These are phyloP conservation scores for Parasitella parasitica DNA, from an alignment of 371 early-diverging fungal genomes.

Conservation along the genomic window DNA sequence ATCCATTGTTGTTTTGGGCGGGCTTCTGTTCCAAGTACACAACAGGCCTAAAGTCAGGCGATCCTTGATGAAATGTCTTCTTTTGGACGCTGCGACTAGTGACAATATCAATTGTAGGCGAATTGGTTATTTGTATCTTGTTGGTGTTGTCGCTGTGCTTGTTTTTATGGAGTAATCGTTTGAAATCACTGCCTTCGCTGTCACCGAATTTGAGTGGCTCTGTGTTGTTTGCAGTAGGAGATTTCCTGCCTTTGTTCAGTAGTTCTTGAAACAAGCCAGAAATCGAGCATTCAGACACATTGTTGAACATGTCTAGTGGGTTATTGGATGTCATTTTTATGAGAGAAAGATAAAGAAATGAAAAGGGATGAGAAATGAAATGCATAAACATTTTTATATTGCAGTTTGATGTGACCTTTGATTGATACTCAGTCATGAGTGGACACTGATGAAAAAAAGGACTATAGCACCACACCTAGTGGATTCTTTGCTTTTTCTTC, in stretches of 20 bases:
- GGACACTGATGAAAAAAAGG: background rate
- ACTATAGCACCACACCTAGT: background rate
- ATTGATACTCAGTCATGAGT: background rate
- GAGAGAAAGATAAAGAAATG: background rate
- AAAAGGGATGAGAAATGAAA: background rate
- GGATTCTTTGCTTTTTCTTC: background rate
- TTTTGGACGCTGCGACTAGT: background rate
- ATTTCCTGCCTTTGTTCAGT: constrained; percentile 1
- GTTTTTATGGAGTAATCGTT: constrained; percentile 27
- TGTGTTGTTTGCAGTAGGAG: background rate
- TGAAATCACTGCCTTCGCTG: constrained; percentile 32
- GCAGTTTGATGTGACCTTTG: background rate
- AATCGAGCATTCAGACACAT: constrained; percentile 9
- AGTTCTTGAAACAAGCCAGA: constrained; percentile 16
- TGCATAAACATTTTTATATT: background rate
- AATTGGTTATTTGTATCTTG: constrained; percentile 3
- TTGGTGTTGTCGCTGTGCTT: background rate
- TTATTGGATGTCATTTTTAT: constrained; percentile 6
- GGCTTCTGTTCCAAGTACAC: constrained; percentile 6
- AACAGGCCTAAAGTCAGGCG: constrained; percentile 22
- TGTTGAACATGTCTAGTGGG: background rate
- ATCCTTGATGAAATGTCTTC: constrained; percentile 6
- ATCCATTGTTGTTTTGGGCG: background rate
- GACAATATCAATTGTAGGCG: background rate
- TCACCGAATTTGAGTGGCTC: constrained; percentile 8